These are phyloP conservation scores for Septoria petroselini DNA, from an alignment of 2,329 filamentous ascomycete genomes.

Conservation along the genomic window DNA sequence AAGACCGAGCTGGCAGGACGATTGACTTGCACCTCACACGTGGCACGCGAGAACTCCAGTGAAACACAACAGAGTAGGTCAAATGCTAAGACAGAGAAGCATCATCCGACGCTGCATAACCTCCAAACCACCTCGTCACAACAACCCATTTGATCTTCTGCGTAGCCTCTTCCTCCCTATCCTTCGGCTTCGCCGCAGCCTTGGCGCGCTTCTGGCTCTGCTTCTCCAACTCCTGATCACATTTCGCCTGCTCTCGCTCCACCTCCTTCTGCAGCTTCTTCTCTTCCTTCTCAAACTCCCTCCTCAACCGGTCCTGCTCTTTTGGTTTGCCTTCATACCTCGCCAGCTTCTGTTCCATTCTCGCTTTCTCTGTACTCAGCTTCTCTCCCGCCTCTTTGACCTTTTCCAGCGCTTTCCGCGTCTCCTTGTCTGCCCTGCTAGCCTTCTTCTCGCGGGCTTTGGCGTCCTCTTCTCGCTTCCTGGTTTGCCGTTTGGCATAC, in stretches of 20 bases:
- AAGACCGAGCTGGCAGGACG: too few species aligned
- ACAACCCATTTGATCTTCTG: constrained; percentile 33
- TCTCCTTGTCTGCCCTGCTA: constrained; percentile 4
- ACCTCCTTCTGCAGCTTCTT: constrained; percentile 13
- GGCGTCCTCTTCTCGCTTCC: constrained; percentile 10
- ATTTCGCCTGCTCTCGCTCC: constrained; percentile 16
- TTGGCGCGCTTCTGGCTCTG: constrained; percentile 11
- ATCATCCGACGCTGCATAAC: background rate
- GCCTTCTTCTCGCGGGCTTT: constrained; percentile 18
- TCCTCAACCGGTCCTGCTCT: constrained; percentile 2
- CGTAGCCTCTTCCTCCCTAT: constrained; percentile 27
- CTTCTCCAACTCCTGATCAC: constrained; percentile 15
- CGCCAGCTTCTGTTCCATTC: constrained; percentile 2
- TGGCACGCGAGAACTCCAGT: too few species aligned
- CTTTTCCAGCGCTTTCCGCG: constrained; percentile 20
- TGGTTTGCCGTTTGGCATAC: constrained; percentile 24
- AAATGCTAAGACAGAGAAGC: too few species aligned
- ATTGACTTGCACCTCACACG: too few species aligned
- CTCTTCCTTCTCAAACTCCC: constrained; percentile 17
- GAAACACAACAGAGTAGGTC: too few species aligned
- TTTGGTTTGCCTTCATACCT: constrained; percentile 9
- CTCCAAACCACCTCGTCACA: constrained; percentile 23
- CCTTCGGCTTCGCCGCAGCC: background rate
- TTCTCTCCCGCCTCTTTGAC: constrained; percentile 17
- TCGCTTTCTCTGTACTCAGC: constrained; percentile 15